These are phyloP conservation scores for Ophiostoma quercus DNA, from an alignment of 2,329 filamentous ascomycete genomes.

Conservation along the genomic window DNA sequence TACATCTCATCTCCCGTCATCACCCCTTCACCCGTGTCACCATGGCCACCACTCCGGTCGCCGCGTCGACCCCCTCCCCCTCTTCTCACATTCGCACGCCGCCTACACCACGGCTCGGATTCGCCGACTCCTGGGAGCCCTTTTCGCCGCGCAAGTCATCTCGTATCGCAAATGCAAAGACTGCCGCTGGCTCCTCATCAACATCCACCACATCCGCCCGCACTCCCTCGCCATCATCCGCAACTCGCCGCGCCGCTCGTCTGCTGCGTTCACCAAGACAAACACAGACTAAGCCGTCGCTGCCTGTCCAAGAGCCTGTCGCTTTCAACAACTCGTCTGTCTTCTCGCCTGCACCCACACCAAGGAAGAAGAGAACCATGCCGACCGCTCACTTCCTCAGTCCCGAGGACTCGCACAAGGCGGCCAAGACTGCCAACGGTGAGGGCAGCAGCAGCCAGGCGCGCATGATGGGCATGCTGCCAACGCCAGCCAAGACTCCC, in stretches of 20 bases:
- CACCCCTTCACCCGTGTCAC: conserved; percentile 22
- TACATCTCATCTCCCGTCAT: background rate
- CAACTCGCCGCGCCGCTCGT: conserved; percentile 29
- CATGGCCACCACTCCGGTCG: conserved; percentile 36
- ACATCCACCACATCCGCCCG: conserved; percentile 35
- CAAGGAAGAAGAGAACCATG: conserved; percentile 48
- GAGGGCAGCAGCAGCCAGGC: conserved; percentile 31
- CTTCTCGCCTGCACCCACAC: conserved; percentile 43
- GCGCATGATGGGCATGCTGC: conserved; percentile 54
- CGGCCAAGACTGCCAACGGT: conserved; percentile 39
- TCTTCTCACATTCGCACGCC: conserved; percentile 58
- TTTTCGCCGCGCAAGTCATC: conserved; percentile 66
- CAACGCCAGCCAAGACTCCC: conserved; percentile 74
- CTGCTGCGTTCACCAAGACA: conserved; percentile 32
- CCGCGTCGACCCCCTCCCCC: conserved; percentile 56
- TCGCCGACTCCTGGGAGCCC: conserved; percentile 64
- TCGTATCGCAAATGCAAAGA: conserved; percentile 46
- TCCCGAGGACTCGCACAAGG: conserved; percentile 39
- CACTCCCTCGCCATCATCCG: conserved; percentile 50
- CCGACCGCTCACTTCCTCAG: conserved; percentile 45
- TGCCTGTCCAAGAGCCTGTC: conserved; percentile 28
- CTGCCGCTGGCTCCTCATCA: conserved; percentile 10
- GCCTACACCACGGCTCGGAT: conserved; percentile 62
- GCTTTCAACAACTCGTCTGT: background rate
- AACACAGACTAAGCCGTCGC: conserved; percentile 24